Conservation (phyloP, 306 rosid genomes). For the Aeschynomene evenia region DNA sequence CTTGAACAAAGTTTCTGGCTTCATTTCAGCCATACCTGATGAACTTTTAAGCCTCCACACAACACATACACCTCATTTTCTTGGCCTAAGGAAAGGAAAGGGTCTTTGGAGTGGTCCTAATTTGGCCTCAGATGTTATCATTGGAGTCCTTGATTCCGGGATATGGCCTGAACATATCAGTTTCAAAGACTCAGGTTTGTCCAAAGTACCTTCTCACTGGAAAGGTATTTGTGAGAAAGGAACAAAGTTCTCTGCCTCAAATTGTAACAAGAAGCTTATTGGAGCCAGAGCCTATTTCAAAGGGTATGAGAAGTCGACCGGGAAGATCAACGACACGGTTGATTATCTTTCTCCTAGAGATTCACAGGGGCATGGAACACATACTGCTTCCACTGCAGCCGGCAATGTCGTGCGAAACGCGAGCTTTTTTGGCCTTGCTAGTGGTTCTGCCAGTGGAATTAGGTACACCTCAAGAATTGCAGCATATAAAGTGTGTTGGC, state of each 20-base stretch:
- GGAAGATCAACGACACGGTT: constrained; percentile 47
- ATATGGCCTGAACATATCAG: constrained; percentile 81
- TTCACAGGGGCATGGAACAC: constrained; percentile 70
- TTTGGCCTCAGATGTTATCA: constrained; percentile 58
- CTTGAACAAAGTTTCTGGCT: constrained; percentile 49
- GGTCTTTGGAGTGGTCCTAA: constrained; percentile 59
- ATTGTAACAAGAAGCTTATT: constrained; percentile 71
- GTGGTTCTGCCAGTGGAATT: constrained; percentile 63
- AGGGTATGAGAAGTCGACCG: constrained; percentile 56
- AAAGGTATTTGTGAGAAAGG: constrained; percentile 68
- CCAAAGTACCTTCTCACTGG: constrained; percentile 56
- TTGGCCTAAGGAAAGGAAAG: constrained; percentile 46
- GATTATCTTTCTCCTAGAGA: constrained; percentile 62
- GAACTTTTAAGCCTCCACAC: constrained; percentile 62
- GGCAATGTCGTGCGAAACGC: constrained; percentile 51
- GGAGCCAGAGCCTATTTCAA: constrained; percentile 58
- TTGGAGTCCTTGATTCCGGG: constrained; percentile 67
- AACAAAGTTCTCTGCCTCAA: constrained; percentile 48
- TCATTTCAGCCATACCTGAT: constrained; percentile 57
- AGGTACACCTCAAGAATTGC: constrained; percentile 67
- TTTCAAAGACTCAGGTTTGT: constrained; percentile 50
- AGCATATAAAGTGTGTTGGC: constrained; percentile 79
- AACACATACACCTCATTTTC: constrained; percentile 57
- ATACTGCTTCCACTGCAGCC: constrained; percentile 75
- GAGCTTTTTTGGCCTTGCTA: constrained; percentile 46